phyloP scores from a whole-genome alignment of 1,139 yeast species.

The Lodderomyces orthopsilosis region DNA sequence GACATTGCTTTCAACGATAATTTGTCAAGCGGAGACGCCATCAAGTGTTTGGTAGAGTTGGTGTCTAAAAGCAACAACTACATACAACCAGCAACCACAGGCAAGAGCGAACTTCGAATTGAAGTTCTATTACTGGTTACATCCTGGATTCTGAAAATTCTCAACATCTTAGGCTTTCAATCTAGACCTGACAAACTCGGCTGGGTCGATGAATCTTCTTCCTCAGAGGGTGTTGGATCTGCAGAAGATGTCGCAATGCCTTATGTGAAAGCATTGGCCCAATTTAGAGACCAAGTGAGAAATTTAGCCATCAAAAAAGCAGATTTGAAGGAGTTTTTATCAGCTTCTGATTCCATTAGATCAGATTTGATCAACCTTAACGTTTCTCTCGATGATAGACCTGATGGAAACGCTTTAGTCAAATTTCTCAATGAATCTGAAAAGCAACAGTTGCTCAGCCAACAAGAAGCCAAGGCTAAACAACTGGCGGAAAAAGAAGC shows the following conservation, averaged over 20 bases:
- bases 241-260: slow-evolving; percentile 75
- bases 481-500: slow-evolving; percentile 38
- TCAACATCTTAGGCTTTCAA: slow-evolving; percentile 73
- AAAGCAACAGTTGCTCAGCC: slow-evolving; percentile 57
- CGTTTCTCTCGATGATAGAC: slow-evolving; percentile 85
- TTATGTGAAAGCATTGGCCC: slow-evolving; percentile 70
- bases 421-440: slow-evolving; percentile 75
- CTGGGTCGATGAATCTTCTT: slow-evolving; percentile 52
- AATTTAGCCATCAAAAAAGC: slow-evolving; percentile 66
- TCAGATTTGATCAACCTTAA: slow-evolving; percentile 69
- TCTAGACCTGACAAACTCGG: slow-evolving; percentile 71
- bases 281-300: slow-evolving; percentile 81
- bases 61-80: slow-evolving; percentile 73
- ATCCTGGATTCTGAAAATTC: slow-evolving; percentile 66
- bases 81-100: slow-evolving; percentile 48
- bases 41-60: slow-evolving; percentile 63
- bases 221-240: slow-evolving; percentile 21
- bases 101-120: slow-evolving; percentile 49
- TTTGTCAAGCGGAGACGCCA: slow-evolving; percentile 72
- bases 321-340: slow-evolving; percentile 53
- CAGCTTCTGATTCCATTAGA: slow-evolving; percentile 40
- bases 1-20: slow-evolving; percentile 86
- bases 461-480: slow-evolving; percentile 61
- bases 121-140: slow-evolving; percentile 68
- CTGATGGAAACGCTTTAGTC: slow-evolving; percentile 73